phyloP scores from a whole-genome alignment of 805 yeast genomes.

The Candida stauntonica region DNA sequence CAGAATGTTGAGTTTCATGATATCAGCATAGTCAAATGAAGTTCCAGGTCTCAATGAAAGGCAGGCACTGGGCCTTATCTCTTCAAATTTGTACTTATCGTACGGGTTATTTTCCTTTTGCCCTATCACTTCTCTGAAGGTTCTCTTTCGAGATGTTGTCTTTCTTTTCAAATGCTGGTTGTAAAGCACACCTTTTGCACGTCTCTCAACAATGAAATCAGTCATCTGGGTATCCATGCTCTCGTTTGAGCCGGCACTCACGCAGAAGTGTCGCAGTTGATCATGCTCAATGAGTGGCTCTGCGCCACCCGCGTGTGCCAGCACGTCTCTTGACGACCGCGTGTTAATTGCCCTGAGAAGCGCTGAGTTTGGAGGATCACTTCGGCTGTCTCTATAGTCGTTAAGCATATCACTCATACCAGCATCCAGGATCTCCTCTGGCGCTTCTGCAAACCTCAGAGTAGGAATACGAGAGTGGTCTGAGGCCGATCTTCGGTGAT shows the following conservation, averaged over 20 bases:
- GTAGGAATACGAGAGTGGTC: no score
- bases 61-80: constrained; percentile 11
- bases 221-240: background rate
- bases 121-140: constrained; percentile 14
- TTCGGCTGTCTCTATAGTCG: no score
- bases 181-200: constrained; percentile 7
- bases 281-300: background rate
- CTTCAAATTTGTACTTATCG: constrained; percentile 5
- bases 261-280: background rate
- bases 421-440: no score
- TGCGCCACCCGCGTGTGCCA: no score
- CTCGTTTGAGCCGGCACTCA: no score
- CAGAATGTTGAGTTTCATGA: constrained; percentile 9
- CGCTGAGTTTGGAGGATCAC: background rate
- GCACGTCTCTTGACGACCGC: background rate
- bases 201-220: constrained; percentile 6
- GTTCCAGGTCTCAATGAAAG: constrained; percentile 20
- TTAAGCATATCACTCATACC: no score
- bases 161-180: constrained; percentile 4
- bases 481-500: no score
- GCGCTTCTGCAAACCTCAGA: no score
- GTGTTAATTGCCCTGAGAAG: background rate
- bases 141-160: constrained; percentile 13
- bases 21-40: constrained; percentile 7
- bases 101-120: constrained; percentile 4